Evolutionary conservation across 768 basidiomycete species (phyloP).

Genomic region (Paxillus ammoniavirescens): DNA sequence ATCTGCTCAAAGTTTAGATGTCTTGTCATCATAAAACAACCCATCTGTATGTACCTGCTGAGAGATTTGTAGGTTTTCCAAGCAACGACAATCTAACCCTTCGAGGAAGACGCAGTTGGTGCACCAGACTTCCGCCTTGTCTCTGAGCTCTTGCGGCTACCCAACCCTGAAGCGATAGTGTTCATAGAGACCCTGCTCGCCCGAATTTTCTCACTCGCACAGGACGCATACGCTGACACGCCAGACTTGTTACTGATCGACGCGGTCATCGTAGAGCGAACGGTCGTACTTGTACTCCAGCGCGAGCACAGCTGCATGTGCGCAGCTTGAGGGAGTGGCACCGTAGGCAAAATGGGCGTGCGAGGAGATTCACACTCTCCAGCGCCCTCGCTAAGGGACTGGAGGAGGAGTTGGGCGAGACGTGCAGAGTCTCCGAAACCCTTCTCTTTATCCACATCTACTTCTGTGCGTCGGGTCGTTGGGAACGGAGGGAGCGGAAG

Average conservation of each 20-base stretch:
- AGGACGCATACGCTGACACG: slow-evolving; percentile 28
- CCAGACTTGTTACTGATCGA: slow-evolving; percentile 26
- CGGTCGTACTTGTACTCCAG: slow-evolving; percentile 32
- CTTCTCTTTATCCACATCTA: slow-evolving; percentile 14
- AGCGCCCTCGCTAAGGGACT: slow-evolving; percentile 22
- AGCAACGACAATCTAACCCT: slow-evolving; percentile 10
- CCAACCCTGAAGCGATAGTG: slow-evolving; percentile 22
- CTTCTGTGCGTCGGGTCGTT: slow-evolving; percentile 15
- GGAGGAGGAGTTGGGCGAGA: slow-evolving; percentile 29
- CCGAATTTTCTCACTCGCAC: slow-evolving; percentile 23
- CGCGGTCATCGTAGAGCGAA: slow-evolving; percentile 24
- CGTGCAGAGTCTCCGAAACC: slow-evolving; percentile 28
- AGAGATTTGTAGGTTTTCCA: no score
- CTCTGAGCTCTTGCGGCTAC: slow-evolving; percentile 28
- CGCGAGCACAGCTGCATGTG: slow-evolving; percentile 24
- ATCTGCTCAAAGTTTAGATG: slow-evolving; percentile 9
- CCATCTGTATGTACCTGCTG: slow-evolving; percentile 5
- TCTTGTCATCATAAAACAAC: no score
- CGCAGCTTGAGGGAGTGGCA: slow-evolving; percentile 14
- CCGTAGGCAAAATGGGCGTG: slow-evolving; percentile 3
- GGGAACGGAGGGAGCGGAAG: slow-evolving; percentile 18
- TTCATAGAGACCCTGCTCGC: slow-evolving; percentile 27
- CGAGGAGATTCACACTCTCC: slow-evolving; percentile 5
- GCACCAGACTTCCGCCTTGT: slow-evolving; percentile 23
- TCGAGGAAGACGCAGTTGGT: slow-evolving; percentile 25